Percentiles rank a stretch among this genome's conserved stretches.
Conservation (phyloP, 495 filamentous ascomycete species). For the Annulohypoxylon maeteangense region DNA sequence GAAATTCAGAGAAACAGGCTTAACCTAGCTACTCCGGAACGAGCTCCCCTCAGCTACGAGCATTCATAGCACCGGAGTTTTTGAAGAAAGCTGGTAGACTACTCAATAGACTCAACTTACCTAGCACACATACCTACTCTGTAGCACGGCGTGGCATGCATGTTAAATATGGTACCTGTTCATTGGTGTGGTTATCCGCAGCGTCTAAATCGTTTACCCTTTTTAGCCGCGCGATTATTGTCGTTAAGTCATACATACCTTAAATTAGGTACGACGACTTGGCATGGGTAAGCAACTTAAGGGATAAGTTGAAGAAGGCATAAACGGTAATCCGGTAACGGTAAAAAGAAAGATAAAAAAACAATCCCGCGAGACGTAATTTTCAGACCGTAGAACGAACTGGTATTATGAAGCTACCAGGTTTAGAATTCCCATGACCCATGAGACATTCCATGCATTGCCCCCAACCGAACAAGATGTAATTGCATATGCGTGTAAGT, state of each 20-base stretch:
- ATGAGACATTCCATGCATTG: conserved; percentile 46
- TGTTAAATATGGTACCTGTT: not conserved
- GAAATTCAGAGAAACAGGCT: not conserved
- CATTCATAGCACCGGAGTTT: not conserved
- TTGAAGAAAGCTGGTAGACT: conserved; percentile 26
- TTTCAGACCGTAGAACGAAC: conserved; percentile 41
- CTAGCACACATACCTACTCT: not conserved
- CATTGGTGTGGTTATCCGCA: not conserved
- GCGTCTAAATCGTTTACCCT: not conserved
- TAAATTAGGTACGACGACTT: not conserved
- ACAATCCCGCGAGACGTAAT: not conserved
- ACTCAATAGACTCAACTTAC: conserved; percentile 26
- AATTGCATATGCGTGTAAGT: conserved; percentile 12
- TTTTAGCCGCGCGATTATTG: not conserved
- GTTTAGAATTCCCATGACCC: conserved; percentile 40
- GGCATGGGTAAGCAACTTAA: not conserved
- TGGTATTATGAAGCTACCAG: conserved; percentile 49
- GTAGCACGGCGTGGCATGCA: not conserved
- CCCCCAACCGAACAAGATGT: conserved; percentile 41
- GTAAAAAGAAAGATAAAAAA: no score
- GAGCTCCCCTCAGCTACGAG: not conserved
- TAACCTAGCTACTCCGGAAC: not conserved
- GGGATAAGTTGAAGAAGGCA: not conserved
- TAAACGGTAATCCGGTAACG: not conserved
- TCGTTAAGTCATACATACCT: not conserved